phyloP scores from a whole-genome alignment of 441 rosid genomes.

The Gossypium laxum region DNA sequence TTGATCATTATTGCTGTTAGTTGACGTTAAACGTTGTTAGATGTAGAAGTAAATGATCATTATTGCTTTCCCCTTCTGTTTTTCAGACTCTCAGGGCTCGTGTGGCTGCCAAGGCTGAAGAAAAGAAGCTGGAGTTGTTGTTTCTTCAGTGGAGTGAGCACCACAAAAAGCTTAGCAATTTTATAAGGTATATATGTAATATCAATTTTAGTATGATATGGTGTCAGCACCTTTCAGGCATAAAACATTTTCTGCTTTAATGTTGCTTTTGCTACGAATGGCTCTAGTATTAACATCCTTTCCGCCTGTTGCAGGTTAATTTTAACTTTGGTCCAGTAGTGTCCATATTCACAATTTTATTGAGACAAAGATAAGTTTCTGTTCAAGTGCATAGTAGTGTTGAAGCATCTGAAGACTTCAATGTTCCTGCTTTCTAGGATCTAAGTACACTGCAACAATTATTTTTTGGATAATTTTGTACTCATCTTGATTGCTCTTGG shows the following conservation, averaged over 20 bases:
- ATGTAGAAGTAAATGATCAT: neutral
- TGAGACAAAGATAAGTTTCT: slow-evolving; percentile 78
- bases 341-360: slow-evolving; percentile 87
- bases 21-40: neutral
- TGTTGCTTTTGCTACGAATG: neutral
- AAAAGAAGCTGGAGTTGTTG: slow-evolving; percentile 52
- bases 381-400: slow-evolving; percentile 54
- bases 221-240: neutral
- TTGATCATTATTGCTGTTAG: neutral
- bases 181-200: slow-evolving; percentile 53
- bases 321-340: slow-evolving; percentile 94
- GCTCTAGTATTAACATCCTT: slow-evolving; percentile 8
- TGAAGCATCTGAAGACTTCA: slow-evolving; percentile 32
- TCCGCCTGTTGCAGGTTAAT: slow-evolving; percentile 61
- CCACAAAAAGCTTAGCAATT: slow-evolving; percentile 69
- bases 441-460: slow-evolving; percentile 20
- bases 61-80: slow-evolving; percentile 2
- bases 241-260: neutral
- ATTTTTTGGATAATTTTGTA: slow-evolving; percentile 8
- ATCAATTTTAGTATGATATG: neutral
- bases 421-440: slow-evolving; percentile 31
- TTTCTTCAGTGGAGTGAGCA: slow-evolving; percentile 67
- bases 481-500: slow-evolving; percentile 21
- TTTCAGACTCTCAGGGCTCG: slow-evolving; percentile 77
- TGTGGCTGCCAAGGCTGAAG: slow-evolving; percentile 81